Evolutionary conservation across 495 filamentous ascomycete species (phyloP).

Genomic region (Xylaria castorea): DNA sequence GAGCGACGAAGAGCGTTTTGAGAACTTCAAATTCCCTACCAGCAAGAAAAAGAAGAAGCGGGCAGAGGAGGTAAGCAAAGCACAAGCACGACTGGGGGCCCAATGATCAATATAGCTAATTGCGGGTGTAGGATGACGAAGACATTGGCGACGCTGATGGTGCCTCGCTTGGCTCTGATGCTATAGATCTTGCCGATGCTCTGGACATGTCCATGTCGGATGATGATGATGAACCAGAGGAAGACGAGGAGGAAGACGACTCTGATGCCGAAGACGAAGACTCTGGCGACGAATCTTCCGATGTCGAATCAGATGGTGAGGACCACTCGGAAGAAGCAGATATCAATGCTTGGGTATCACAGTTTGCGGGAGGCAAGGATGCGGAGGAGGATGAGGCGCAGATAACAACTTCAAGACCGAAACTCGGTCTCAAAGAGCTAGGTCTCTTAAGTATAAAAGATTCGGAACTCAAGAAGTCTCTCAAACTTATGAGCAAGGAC

Average conservation of each 20-base stretch:
- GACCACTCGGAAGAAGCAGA: constrained; percentile 66
- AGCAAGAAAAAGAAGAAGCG: constrained; percentile 43
- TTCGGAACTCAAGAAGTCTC: constrained; percentile 75
- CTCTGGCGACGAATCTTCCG: constrained; percentile 51
- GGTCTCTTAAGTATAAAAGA: constrained; percentile 74
- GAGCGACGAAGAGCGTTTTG: constrained; percentile 84
- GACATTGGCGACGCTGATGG: constrained; percentile 63
- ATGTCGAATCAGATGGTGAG: constrained; percentile 54
- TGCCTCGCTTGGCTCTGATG: constrained; percentile 76
- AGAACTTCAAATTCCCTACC: constrained; percentile 72
- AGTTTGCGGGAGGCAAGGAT: constrained; percentile 58
- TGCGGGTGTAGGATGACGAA: constrained; percentile 38
- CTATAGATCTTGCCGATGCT: constrained; percentile 81
- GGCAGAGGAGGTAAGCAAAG: constrained; percentile 55
- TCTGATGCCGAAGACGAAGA: constrained; percentile 51
- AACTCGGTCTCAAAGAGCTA: constrained; percentile 82
- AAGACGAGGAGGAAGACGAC: constrained; percentile 57
- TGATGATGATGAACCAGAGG: constrained; percentile 48
- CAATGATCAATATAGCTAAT: constrained; percentile 40
- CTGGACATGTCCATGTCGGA: constrained; percentile 71
- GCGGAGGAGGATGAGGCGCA: constrained; percentile 37
- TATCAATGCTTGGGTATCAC: constrained; percentile 68
- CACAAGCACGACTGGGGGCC: constrained; percentile 39
- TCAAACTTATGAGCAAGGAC: constrained; percentile 69
- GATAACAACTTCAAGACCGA: constrained; percentile 59